Evolutionary conservation across 352 stramenopile species (phyloP).

Genomic region (Phytopythium ostracodes): DNA sequence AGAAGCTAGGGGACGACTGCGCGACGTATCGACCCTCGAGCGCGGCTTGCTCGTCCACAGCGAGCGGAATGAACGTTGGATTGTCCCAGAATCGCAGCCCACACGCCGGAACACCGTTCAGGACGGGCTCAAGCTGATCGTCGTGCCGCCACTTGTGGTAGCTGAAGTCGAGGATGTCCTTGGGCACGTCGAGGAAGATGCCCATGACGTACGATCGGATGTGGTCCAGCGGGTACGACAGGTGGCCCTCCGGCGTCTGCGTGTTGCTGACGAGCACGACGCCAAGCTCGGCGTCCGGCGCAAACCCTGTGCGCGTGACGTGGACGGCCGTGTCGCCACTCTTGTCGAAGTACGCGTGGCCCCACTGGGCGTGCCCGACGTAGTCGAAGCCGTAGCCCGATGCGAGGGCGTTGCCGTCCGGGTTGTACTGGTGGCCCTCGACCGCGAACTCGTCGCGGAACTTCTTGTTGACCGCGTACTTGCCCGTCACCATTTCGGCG

Average conservation of each 20-base stretch:
- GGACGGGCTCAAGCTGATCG: constrained; percentile 24
- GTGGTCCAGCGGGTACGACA: constrained; percentile 47
- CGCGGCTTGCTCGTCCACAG: constrained; percentile 14
- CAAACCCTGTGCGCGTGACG: constrained; percentile 52
- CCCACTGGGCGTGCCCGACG: constrained; percentile 47
- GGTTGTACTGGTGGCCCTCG: constrained; percentile 40
- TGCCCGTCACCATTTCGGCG: constrained; percentile 55
- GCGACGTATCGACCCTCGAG: constrained; percentile 45
- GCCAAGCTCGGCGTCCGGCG: constrained; percentile 36
- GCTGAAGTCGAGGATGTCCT: constrained; percentile 38
- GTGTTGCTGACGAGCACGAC: constrained; percentile 64
- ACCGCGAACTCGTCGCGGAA: constrained; percentile 32
- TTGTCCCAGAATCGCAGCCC: constrained; percentile 45
- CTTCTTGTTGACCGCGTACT: constrained; percentile 30
- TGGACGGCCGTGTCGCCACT: constrained; percentile 50
- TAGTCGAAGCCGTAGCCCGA: constrained; percentile 69
- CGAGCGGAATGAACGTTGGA: constrained; percentile 20
- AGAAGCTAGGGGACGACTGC: constrained; percentile 33
- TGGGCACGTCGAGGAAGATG: constrained; percentile 61
- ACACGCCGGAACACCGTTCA: constrained; percentile 32
- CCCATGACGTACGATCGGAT: constrained; percentile 64
- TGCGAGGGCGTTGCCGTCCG: constrained; percentile 44
- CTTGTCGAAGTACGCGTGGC: constrained; percentile 67
- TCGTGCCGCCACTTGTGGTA: constrained; percentile 31
- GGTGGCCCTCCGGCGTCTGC: constrained; percentile 28